Percentiles rank a stretch among this genome's conserved stretches.
Evolutionary conservation across 1,284 basidiomycete species (phyloP).

Genomic region (Rhodotorula sp.): DNA sequence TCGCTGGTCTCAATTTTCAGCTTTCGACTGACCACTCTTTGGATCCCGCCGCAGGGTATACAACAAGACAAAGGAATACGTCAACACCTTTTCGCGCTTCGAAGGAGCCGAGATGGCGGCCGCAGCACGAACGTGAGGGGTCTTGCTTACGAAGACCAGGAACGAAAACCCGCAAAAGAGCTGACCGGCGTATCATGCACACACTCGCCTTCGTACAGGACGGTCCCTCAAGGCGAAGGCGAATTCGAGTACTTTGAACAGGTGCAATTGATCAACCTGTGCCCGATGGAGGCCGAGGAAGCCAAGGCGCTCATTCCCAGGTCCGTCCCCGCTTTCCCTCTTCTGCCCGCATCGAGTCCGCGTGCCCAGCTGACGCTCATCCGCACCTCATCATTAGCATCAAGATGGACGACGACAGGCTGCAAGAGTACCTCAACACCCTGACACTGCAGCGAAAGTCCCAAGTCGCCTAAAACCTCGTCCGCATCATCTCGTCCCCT

Average conservation of each 20-base stretch:
- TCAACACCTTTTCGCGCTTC: conserved; percentile 85
- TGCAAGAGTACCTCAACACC: conserved; percentile 78
- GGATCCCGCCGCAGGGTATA: conserved; percentile 64
- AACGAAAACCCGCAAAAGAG: no score
- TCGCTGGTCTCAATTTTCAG: neutral
- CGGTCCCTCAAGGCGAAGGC: conserved; percentile 54
- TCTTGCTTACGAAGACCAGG: no score
- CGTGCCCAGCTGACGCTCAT: neutral
- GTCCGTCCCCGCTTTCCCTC: conserved; percentile 6
- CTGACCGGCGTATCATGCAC: conserved; percentile 22
- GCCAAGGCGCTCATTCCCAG: conserved; percentile 85
- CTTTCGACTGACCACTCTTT: neutral
- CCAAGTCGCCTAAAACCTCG: conserved; percentile 66
- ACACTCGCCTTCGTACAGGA: neutral
- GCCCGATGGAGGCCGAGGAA: conserved; percentile 82
- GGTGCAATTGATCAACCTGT: conserved; percentile 86
- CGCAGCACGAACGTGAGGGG: conserved; percentile 81
- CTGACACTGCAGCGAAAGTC: conserved; percentile 78
- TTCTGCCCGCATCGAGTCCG: neutral
- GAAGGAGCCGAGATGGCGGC: conserved; percentile 80
- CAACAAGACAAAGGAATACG: conserved; percentile 88
- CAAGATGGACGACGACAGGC: conserved; percentile 75
- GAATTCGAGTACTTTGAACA: conserved; percentile 84
- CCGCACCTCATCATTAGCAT: neutral
- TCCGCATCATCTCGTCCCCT: neutral